Percentiles rank a stretch among this genome's conserved stretches.
Evolutionary conservation across 805 yeast species (phyloP).

Genomic region (Metschnikowia cubensis): DNA sequence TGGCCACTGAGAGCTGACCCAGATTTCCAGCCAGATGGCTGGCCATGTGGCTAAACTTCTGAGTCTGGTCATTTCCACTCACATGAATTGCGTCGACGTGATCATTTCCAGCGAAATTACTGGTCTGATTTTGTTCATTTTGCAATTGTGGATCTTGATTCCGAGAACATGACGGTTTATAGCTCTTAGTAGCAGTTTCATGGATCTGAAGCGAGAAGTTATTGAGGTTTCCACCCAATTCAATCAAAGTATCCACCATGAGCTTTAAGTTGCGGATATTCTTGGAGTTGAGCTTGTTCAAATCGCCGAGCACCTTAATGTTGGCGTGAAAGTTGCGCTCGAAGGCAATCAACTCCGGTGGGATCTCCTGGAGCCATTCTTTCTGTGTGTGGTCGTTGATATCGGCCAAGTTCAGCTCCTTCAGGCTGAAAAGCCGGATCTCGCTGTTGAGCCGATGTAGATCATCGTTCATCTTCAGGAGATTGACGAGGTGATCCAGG

Average conservation of each 20-base stretch:
- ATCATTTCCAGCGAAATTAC: no score
- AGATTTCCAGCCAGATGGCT: no score
- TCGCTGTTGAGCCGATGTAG: conserved; percentile 32
- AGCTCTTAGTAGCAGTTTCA: conserved; percentile 10
- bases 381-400: conserved; percentile 16
- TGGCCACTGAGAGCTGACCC: conserved; percentile 24
- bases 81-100: no score
- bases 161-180: no score
- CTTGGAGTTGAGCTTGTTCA: conserved; percentile 37
- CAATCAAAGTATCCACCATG: conserved; percentile 40
- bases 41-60: no score
- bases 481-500: conserved; percentile 28
- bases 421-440: conserved; percentile 26
- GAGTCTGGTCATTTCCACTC: no score
- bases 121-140: no score
- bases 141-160: no score
- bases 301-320: conserved; percentile 28
- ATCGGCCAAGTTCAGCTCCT: conserved; percentile 15
- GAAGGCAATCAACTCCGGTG: conserved; percentile 28
- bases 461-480: conserved; percentile 34
- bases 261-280: conserved; percentile 38
- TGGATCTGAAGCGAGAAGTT: conserved; percentile 48
- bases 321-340: conserved; percentile 33
- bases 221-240: conserved; percentile 55
- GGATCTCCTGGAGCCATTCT: conserved; percentile 18